These are phyloP conservation scores for Monascus purpureus DNA, from an alignment of 495 filamentous ascomycete species.

Conservation along the genomic window DNA sequence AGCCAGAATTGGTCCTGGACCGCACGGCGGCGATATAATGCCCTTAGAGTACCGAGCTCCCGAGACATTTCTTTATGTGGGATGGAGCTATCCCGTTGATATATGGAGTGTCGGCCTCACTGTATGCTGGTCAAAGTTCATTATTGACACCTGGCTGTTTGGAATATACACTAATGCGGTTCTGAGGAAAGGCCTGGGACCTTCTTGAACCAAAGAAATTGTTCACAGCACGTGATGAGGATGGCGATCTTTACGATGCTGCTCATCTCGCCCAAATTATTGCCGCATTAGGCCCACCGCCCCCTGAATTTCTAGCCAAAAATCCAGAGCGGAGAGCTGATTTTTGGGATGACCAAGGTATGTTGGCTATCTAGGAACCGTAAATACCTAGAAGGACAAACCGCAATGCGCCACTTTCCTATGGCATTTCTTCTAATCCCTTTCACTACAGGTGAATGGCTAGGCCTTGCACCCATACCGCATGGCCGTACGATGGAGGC, in stretches of 20 bases:
- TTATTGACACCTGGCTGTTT: too few species aligned
- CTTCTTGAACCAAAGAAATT: conserved; percentile 25
- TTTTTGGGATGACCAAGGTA: conserved; percentile 16
- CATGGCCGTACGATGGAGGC: conserved; percentile 11
- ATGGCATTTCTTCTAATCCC: conserved; percentile 4
- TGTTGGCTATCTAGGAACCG: conserved; percentile 1
- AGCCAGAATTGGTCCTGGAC: conserved; percentile 14
- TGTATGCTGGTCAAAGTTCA: too few species aligned
- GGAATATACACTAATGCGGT: too few species aligned
- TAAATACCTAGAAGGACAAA: too few species aligned
- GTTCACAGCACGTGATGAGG: conserved; percentile 21
- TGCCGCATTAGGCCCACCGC: conserved; percentile 28
- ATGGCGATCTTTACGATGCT: conserved; percentile 21
- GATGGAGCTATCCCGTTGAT: conserved; percentile 32
- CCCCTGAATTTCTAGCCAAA: conserved; percentile 17
- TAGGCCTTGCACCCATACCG: conserved; percentile 14
- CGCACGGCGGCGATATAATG: conserved; percentile 20
- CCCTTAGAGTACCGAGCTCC: conserved; percentile 26
- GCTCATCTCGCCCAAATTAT: conserved; percentile 28
- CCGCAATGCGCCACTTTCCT: too few species aligned
- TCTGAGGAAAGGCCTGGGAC: conserved; percentile 28
- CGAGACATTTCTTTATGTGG: conserved; percentile 19
- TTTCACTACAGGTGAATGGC: conserved; percentile 9
- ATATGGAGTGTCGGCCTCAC: conserved; percentile 36
- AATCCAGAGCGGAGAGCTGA: conserved; percentile 11